phyloP scores from a whole-genome alignment of 108 stramenopile genomes.

The Phaeodactylum tricornutum region DNA sequence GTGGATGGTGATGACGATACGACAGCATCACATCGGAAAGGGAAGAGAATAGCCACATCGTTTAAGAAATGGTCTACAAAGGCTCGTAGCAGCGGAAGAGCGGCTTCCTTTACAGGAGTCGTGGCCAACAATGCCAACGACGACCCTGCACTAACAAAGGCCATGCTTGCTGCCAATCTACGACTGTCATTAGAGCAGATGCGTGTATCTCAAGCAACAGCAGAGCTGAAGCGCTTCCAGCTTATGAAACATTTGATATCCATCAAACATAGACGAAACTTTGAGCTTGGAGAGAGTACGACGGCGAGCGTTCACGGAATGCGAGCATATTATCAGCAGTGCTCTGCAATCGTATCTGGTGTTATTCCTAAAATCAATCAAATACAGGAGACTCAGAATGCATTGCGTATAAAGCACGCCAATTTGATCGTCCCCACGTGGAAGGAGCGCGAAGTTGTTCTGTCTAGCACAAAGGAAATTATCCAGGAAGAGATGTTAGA shows the following conservation, averaged over 20 bases:
- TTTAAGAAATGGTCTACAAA: no score
- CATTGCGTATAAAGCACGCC: conserved; percentile 39
- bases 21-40: no score
- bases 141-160: conserved; percentile 24
- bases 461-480: conserved; percentile 41
- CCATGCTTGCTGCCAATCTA: conserved; percentile 52
- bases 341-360: conserved; percentile 53
- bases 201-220: conserved; percentile 64
- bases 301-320: conserved; percentile 68
- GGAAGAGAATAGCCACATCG: no score
- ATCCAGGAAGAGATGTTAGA: conserved; percentile 37
- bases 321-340: conserved; percentile 60
- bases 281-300: conserved; percentile 76
- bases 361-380: conserved; percentile 42
- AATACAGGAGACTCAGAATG: conserved; percentile 55
- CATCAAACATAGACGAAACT: conserved; percentile 76
- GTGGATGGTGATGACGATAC: no score
- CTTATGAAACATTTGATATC: conserved; percentile 62
- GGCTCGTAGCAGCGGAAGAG: no score
- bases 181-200: conserved; percentile 65
- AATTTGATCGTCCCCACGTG: conserved; percentile 46
- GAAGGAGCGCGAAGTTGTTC: conserved; percentile 47
- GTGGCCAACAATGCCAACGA: not conserved
- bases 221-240: conserved; percentile 80
- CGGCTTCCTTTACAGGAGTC: not conserved